Percentiles rank a stretch among this genome's conserved stretches.
Conservation (phyloP, 345 rosid species). For the Eucalyptus decipiens region DNA sequence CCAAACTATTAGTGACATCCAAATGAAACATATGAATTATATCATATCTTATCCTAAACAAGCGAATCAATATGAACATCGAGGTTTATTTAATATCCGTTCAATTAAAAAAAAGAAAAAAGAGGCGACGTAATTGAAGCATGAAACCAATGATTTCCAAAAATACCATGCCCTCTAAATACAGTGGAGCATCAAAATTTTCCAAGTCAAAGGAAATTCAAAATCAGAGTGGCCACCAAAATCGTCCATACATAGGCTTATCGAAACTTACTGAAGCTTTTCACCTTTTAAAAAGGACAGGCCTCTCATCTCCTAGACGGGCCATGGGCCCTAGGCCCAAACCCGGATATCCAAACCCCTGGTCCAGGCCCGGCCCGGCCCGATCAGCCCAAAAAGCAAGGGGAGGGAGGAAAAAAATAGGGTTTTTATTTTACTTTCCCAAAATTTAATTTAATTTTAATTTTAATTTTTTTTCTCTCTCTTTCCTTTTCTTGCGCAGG, state of each 20-base stretch:
- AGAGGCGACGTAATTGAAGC: fast-evolving
- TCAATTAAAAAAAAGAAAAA: background rate
- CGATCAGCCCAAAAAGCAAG: background rate
- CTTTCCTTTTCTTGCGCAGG: background rate
- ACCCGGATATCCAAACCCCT: background rate
- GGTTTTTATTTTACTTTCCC: background rate
- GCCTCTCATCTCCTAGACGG: background rate
- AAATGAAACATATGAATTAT: background rate
- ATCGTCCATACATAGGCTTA: background rate
- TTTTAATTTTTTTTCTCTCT: background rate
- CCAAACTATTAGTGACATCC: background rate
- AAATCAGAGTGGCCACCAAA: background rate
- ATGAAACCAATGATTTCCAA: background rate
- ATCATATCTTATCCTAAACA: background rate
- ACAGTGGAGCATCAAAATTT: background rate
- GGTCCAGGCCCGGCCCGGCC: background rate
- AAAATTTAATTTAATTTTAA: background rate
- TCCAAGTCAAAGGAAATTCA: background rate
- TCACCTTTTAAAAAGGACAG: background rate
- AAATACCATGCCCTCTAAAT: background rate
- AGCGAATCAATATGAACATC: background rate
- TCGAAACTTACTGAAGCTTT: fast-evolving
- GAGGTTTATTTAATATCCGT: fast-evolving
- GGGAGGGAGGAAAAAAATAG: background rate
- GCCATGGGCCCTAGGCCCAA: background rate